Evolutionary conservation across 75 land plant genomes (phyloP).

Genomic region (Sequoia sempervirens): DNA sequence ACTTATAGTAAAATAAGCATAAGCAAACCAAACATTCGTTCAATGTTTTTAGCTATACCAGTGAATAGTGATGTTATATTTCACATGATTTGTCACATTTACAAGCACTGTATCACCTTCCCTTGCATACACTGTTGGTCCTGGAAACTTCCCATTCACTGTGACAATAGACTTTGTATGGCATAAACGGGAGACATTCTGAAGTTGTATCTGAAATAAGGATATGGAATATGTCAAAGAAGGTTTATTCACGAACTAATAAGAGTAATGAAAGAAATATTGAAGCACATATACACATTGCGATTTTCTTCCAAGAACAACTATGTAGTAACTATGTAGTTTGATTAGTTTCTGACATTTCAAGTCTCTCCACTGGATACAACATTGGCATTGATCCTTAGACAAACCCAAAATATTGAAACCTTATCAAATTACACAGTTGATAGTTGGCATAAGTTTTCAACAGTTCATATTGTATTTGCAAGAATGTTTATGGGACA

Average conservation of each 20-base stretch:
- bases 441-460: too few relatives aligned
- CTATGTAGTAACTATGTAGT: too few relatives aligned
- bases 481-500: too few relatives aligned
- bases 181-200: constrained; percentile 38
- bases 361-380: too few relatives aligned
- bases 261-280: not conserved
- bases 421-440: too few relatives aligned
- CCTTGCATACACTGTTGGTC: constrained; percentile 35
- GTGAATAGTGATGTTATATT: constrained; percentile 65
- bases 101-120: constrained; percentile 66
- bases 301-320: too few relatives aligned
- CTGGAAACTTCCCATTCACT: constrained; percentile 50
- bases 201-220: constrained; percentile 37
- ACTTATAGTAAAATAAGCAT: not conserved
- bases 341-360: too few relatives aligned
- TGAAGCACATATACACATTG: not conserved
- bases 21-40: not conserved
- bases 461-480: too few relatives aligned
- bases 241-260: not conserved
- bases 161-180: constrained; percentile 32
- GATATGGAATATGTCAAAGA: not conserved
- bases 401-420: too few relatives aligned
- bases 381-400: too few relatives aligned
- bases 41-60: constrained; percentile 37
- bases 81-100: constrained; percentile 50